Conservation (phyloP, 768 basidiomycete species). For the Lentinula sp. region DNA sequence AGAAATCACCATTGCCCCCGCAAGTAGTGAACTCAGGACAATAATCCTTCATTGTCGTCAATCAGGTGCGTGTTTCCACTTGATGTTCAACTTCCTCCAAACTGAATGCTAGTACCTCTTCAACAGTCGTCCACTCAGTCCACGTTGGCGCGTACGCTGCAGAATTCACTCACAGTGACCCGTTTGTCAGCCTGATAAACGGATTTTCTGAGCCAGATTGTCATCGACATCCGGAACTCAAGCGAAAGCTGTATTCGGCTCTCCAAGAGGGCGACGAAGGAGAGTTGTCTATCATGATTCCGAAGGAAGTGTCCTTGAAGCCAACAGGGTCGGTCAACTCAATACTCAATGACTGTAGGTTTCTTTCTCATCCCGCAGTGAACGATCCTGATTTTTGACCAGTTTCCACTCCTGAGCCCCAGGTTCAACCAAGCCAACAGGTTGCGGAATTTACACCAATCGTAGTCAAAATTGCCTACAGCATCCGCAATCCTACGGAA, state of each 20-base stretch:
- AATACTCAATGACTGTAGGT: constrained; percentile 54
- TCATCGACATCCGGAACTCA: constrained; percentile 88
- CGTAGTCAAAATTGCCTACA: constrained; percentile 71
- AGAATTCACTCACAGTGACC: constrained; percentile 76
- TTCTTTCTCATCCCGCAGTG: too few species aligned
- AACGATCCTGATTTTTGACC: neutral
- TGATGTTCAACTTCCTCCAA: neutral
- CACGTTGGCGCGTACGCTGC: constrained; percentile 66
- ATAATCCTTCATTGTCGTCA: constrained; percentile 87
- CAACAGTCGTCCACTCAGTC: constrained; percentile 63
- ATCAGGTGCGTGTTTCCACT: constrained; percentile 53
- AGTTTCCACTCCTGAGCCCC: constrained; percentile 59
- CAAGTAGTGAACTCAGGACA: constrained; percentile 69
- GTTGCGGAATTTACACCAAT: constrained; percentile 72
- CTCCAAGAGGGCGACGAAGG: constrained; percentile 91
- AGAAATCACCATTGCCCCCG: constrained; percentile 84
- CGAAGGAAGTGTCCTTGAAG: constrained; percentile 61
- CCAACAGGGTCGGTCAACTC: constrained; percentile 46
- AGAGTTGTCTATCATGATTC: constrained; percentile 87
- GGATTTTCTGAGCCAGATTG: constrained; percentile 56
- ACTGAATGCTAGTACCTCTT: constrained; percentile 13
- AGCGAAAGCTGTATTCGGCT: constrained; percentile 87
- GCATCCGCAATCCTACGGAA: constrained; percentile 74
- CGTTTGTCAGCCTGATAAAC: constrained; percentile 58
- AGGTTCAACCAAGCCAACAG: constrained; percentile 21